phyloP scores from a whole-genome alignment of 2,329 filamentous ascomycete species.

The Rachicladosporium sp. region DNA sequence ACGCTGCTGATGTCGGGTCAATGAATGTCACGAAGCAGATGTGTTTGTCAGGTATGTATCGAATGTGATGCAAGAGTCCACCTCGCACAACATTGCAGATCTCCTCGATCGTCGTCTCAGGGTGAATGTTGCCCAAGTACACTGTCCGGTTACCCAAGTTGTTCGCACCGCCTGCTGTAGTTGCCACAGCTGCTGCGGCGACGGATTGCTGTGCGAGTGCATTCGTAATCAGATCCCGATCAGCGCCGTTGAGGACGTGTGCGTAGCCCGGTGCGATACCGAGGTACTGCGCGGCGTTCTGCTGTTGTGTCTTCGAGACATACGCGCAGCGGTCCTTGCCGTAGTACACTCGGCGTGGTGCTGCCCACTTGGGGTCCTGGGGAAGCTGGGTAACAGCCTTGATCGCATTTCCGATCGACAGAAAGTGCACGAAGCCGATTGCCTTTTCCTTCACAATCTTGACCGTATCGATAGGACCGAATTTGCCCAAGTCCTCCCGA shows the following conservation, averaged over 20 bases:
- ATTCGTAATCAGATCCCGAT: constrained; percentile 92
- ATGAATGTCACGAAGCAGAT: constrained; percentile 99
- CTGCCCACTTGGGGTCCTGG: constrained; percentile 93
- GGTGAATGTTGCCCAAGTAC: constrained; percentile 96
- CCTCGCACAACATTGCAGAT: constrained; percentile 98
- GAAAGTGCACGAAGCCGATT: constrained; percentile 94
- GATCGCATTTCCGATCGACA: constrained; percentile 95
- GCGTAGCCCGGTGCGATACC: constrained; percentile 95
- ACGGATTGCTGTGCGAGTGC: constrained; percentile 95
- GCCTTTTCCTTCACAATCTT: constrained; percentile 97
- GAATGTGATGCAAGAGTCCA: constrained; percentile 90
- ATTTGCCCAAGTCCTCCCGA: constrained; percentile 89
- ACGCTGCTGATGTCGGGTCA: constrained; percentile 91
- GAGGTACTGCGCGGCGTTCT: constrained; percentile 95
- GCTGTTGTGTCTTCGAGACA: constrained; percentile 98
- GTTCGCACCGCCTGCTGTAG: constrained; percentile 90
- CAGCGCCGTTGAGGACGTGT: constrained; percentile 88
- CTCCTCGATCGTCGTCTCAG: constrained; percentile 96
- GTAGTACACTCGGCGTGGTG: constrained; percentile 91
- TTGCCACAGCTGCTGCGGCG: constrained; percentile 89
- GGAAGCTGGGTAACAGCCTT: constrained; percentile 95
- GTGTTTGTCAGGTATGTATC: constrained; percentile 98
- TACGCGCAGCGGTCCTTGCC: constrained; percentile 98
- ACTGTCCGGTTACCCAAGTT: constrained; percentile 96
- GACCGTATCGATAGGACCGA: constrained; percentile 90